phyloP scores from a whole-genome alignment of 2,329 filamentous ascomycete genomes.

The Xylaria sp. region DNA sequence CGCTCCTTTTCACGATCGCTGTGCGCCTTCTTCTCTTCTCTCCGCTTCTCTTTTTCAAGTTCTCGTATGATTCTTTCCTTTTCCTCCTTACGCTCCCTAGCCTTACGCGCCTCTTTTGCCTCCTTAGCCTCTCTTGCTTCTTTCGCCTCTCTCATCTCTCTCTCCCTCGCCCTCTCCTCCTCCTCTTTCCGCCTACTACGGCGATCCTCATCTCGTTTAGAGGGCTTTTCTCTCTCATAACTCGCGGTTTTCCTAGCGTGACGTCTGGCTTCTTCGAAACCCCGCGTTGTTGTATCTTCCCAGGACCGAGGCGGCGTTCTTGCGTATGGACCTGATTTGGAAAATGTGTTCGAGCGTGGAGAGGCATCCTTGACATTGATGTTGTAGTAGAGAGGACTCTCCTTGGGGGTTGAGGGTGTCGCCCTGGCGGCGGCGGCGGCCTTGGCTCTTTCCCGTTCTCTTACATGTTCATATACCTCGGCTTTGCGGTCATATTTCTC shows the following conservation, averaged over 20 bases:
- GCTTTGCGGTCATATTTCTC: conserved; percentile 79
- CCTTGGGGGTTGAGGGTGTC: conserved; percentile 52
- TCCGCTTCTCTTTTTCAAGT: conserved; percentile 49
- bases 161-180: conserved; percentile 38
- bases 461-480: conserved; percentile 70
- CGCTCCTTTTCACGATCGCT: conserved; percentile 50
- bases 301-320: conserved; percentile 56
- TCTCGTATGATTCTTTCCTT: conserved; percentile 45
- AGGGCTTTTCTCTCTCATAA: conserved; percentile 57
- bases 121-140: conserved; percentile 49
- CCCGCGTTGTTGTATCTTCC: conserved; percentile 57
- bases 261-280: conserved; percentile 57
- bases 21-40: conserved; percentile 40
- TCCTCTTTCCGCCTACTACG: conserved; percentile 52
- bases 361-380: conserved; percentile 66
- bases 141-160: conserved; percentile 24
- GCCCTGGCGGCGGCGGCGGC: conserved; percentile 26
- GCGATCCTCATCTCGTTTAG: conserved; percentile 55
- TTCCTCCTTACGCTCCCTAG: conserved; percentile 22
- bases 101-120: conserved; percentile 33
- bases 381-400: conserved; percentile 54
- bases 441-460: conserved; percentile 46
- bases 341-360: conserved; percentile 57
- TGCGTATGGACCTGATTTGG: conserved; percentile 51
- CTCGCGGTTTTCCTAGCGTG: conserved; percentile 60